Evolutionary conservation across 164 flowering plant species (phyloP), one percentile per base, ranked within the genome.

Genomic region (Magnolia sinica): DNA sequence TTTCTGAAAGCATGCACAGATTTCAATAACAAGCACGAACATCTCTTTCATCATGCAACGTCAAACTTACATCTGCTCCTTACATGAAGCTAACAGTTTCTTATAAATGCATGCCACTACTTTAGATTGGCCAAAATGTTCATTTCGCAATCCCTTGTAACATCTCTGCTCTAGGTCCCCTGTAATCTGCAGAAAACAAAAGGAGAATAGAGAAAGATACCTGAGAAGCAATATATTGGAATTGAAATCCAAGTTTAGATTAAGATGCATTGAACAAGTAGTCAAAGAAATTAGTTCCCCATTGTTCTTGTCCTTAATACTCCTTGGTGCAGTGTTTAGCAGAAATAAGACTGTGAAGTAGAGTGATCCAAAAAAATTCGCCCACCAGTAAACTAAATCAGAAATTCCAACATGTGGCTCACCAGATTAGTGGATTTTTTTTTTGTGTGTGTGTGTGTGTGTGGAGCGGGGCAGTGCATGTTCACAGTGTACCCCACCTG

Each of bases 101-200:
- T 86, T 85, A 83, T 89, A 94, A 50, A 94, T 91, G 82, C 85
- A 86, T 91, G 91, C 80, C 76, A 91, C 91, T 73, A 89, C 81
- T 84, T 92, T 90, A 68, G 86, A 91, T 11, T 79, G 79, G n/a
- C 81, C 80, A 66, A 88, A 89, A 73, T 90, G 90, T 83, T 91
- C 94, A 81, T 31, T 87, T 80, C 98, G 82, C 82, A 94, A 76
- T 77, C 92, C 98, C 84, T 88, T 92, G 89, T 89, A 94, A 81
- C 89, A 94, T 82, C 92, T 87, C 79, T 94, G 97, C 88, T 94
- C 97, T 22, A 94, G 95, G 73, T 81, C 80, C 71, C 22, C 74
- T 64, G 95, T 84, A 29, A 94, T 92, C 98, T 94, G 90, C 61
- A 65, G 67, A 77, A 55, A 23, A 20, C 45, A 37, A 37, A 4